Base-by-base conservation (phyloP, 257 asterid species). In the Leptodermis oblonga region DNA sequence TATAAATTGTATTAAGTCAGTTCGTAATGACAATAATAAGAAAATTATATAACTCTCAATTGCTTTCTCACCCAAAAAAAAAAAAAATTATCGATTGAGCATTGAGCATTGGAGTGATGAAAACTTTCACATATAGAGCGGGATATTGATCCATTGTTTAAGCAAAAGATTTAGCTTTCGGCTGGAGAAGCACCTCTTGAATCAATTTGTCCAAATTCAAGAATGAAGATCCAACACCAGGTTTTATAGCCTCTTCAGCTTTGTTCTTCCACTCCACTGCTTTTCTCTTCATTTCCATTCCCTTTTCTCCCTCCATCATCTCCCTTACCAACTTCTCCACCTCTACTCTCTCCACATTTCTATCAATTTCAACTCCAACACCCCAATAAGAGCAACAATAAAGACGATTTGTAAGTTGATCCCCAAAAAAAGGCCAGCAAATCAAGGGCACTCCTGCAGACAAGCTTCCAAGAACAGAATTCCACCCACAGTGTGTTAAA, bases 401-500 rank as follows among this genome's bases (percentile, higher is more conserved):
- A 2, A 52, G 46, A 22, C 67, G 23, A 23, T 73, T 66, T 18
- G 51, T 42, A 34, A 23, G 41, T 17, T 73, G 73, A 25, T 73
- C 68, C 0, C 22, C 68, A 8, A 73, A 66, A 60, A 55, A 73
- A 4, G 72, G 59, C 77, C 72, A 73, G 12, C 73, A 73, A 33
- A 73, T 25, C 77, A 73, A 22, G 1, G 72, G 52, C 28, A 73
- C 68, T 5, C 68, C 68, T 0, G 61, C 39, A 0, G 67, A 63
- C 61, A 56, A 28, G 65, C 77, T 65, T 22, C 65, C 77, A 1
- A 66, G 60, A 4, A 66, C 58, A 2, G 77, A 73, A 31, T 65
- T 66, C 77, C 77, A 73, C 36, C 77, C 77, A 12, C 72, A 65
- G 26, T 73, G 77, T 1, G 67, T 73, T 53, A 73, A 67, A 49